Evolutionary conservation across 352 stramenopile species (phyloP).

Genomic region (Saprolegnia parasitica): DNA sequence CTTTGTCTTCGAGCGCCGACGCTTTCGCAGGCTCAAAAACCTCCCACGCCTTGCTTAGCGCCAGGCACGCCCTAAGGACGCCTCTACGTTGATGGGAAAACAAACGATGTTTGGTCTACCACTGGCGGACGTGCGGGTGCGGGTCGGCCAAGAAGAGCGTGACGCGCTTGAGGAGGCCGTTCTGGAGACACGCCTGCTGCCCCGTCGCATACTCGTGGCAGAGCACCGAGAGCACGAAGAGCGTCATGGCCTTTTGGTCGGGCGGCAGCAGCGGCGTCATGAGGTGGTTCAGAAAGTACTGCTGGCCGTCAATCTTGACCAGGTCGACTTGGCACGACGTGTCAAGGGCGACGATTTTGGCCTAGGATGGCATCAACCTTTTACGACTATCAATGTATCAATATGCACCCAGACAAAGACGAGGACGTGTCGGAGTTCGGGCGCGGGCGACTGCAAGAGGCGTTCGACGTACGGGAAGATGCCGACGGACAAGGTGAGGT

Average conservation of each 20-base stretch:
- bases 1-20: constrained; percentile 74
- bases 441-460: constrained; percentile 92
- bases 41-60: constrained; percentile 93
- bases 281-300: constrained; percentile 95
- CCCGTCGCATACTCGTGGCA: constrained; percentile 89
- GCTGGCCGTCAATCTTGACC: constrained; percentile 93
- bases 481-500: constrained; percentile 90
- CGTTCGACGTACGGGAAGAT: constrained; percentile 99
- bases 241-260: constrained; percentile 93
- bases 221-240: constrained; percentile 94
- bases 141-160: constrained; percentile 56
- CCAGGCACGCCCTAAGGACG: constrained; percentile 68
- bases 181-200: constrained; percentile 91
- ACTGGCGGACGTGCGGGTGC: constrained; percentile 71
- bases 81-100: constrained; percentile 73
- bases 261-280: constrained; percentile 57
- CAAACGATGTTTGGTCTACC: constrained; percentile 33
- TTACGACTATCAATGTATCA: neutral
- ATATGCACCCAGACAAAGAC: constrained; percentile 78
- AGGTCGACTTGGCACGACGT: constrained; percentile 94
- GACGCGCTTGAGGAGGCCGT: constrained; percentile 80
- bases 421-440: constrained; percentile 94
- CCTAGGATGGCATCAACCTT: constrained; percentile 72
- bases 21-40: constrained; percentile 87
- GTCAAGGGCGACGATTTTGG: constrained; percentile 96